These are phyloP conservation scores for Kodamaea neixiangensis DNA, from an alignment of 805 yeast species.

Conservation along the genomic window DNA sequence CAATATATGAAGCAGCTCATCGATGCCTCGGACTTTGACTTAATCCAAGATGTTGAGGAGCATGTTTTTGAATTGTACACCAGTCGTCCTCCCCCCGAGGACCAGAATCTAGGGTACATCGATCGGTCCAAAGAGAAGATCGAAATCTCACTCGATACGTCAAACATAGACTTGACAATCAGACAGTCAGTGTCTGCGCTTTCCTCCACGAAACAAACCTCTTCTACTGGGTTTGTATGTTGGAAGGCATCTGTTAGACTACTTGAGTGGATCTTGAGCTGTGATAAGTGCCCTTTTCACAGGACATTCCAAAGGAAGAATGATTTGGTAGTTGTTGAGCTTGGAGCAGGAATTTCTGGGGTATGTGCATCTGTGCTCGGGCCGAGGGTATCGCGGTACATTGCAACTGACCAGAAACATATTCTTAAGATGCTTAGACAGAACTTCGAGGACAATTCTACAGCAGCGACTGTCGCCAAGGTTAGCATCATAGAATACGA, in stretches of 20 bases:
- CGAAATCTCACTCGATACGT: constrained; percentile 20
- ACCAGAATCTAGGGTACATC: constrained; percentile 39
- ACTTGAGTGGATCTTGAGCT: constrained; percentile 53
- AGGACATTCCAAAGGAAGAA: constrained; percentile 13
- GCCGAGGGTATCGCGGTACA: constrained; percentile 33
- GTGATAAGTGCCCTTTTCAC: constrained; percentile 27
- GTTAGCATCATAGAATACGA: constrained; percentile 56
- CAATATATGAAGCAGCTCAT: neutral
- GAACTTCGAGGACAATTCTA: constrained; percentile 46
- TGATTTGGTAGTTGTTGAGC: constrained; percentile 45
- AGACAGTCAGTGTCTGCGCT: constrained; percentile 36
- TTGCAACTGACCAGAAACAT: constrained; percentile 62
- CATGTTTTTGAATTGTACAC: constrained; percentile 37
- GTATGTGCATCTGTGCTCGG: constrained; percentile 44
- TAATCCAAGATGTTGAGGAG: constrained; percentile 17
- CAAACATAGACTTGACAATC: constrained; percentile 29
- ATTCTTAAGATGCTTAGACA: constrained; percentile 49
- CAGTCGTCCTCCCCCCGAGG: constrained; percentile 25
- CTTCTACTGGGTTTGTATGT: constrained; percentile 64
- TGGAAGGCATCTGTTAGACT: constrained; percentile 57
- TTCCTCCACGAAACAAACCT: constrained; percentile 31
- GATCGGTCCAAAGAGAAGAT: constrained; percentile 28
- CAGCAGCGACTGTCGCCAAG: neutral
- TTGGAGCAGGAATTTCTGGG: constrained; percentile 66
- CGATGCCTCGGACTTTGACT: neutral